phyloP scores from a whole-genome alignment of 495 filamentous ascomycete species.

The Neurospora sublineolata region DNA sequence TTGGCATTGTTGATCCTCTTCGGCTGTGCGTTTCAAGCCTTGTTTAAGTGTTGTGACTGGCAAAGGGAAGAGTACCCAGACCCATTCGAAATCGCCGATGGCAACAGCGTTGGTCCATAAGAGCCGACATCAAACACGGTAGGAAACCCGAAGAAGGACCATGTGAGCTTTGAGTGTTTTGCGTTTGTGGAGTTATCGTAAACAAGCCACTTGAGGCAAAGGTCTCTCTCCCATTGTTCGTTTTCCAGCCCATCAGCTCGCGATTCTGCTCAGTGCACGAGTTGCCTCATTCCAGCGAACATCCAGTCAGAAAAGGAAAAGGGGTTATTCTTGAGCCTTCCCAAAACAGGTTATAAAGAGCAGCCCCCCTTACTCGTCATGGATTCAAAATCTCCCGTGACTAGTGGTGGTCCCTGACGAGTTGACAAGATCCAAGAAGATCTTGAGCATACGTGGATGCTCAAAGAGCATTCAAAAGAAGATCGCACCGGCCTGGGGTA shows the following conservation, averaged over 20 bases:
- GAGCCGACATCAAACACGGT: not conserved
- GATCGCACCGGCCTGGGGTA: not conserved
- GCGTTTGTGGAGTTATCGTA: not conserved
- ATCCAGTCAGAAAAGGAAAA: not conserved
- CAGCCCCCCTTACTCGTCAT: not conserved
- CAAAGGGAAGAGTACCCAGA: not conserved
- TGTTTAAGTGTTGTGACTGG: not conserved
- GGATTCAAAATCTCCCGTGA: no score
- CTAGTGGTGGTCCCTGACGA: no score
- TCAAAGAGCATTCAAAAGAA: not conserved
- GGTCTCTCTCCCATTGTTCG: not conserved
- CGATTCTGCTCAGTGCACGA: not conserved
- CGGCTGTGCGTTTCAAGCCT: not conserved
- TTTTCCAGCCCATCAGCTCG: not conserved
- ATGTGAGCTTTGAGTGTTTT: not conserved
- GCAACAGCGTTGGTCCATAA: not conserved
- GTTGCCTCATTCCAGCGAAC: not conserved
- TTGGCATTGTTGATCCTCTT: not conserved
- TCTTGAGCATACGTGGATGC: not conserved
- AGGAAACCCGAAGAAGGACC: not conserved
- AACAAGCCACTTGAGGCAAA: not conserved
- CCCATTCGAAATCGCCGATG: not conserved
- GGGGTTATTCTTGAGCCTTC: not conserved
- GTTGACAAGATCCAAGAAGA: not conserved
- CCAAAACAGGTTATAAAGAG: not conserved